A percentile compares a stretch with the other conserved stretches of the same genome.
These are phyloP conservation scores for Botrytis paeoniae DNA, from an alignment of 2,329 filamentous ascomycete species.

Conservation along the genomic window DNA sequence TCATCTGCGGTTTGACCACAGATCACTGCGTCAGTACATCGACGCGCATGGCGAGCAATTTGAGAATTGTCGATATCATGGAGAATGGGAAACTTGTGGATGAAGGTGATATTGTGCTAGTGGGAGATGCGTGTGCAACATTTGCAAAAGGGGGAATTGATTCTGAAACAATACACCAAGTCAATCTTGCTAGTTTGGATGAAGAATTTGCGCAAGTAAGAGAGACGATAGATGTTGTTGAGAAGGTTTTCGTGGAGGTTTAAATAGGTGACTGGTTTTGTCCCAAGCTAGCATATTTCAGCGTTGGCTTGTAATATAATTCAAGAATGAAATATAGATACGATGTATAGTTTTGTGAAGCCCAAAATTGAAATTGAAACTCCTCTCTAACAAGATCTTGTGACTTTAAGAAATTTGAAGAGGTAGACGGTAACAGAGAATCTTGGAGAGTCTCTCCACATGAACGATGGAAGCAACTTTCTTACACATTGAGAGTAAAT, in stretches of 20 bases:
- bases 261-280: neutral
- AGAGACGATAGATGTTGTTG: neutral
- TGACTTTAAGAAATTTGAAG: neutral
- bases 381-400: neutral
- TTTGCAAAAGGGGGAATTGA: neutral
- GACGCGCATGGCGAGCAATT: neutral
- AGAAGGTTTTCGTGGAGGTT: neutral
- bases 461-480: neutral
- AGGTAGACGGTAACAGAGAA: neutral
- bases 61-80: conserved; percentile 6
- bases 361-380: neutral
- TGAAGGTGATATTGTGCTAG: neutral
- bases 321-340: neutral
- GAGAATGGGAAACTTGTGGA: neutral
- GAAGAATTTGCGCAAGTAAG: neutral
- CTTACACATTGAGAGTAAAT: neutral
- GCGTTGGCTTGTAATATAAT: neutral
- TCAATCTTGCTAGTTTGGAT: conserved; percentile 8
- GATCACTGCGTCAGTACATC: conserved; percentile 5
- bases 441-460: neutral
- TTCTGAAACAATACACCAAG: conserved; percentile 5
- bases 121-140: conserved; percentile 7
- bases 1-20: conserved; percentile 2
- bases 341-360: neutral
- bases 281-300: neutral